A percentile compares a stretch with the other conserved stretches of the same genome.
phyloP scores from a whole-genome alignment of 179 eudicot genomes.

The Dionaea muscipula region DNA sequence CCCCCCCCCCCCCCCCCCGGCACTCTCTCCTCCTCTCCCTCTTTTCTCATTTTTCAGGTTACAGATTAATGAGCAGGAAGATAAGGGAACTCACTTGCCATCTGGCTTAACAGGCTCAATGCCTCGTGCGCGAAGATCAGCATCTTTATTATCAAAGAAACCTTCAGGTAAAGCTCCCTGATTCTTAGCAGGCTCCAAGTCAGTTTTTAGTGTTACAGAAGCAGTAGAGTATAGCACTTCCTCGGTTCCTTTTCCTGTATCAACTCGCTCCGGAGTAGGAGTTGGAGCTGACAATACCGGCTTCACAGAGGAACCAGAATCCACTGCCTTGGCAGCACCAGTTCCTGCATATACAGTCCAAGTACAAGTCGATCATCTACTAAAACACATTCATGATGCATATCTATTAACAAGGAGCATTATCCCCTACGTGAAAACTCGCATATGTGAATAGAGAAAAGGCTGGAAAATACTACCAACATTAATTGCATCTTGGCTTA shows the following conservation, averaged over 20 bases:
- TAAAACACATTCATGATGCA: background rate
- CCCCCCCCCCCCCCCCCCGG: no score
- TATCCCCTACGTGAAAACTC: no score
- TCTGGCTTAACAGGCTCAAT: slow-evolving; percentile 75
- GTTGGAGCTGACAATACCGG: slow-evolving; percentile 17
- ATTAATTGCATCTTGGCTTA: no score
- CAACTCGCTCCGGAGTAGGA: slow-evolving; percentile 20
- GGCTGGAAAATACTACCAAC: no score
- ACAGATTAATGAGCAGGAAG: background rate
- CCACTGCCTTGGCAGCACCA: slow-evolving; percentile 13
- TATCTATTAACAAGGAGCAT: background rate
- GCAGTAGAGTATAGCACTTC: slow-evolving; percentile 21
- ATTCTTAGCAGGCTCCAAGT: slow-evolving; percentile 18
- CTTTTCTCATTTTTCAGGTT: no score
- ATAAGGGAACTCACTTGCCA: slow-evolving; percentile 47
- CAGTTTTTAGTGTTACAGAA: slow-evolving; percentile 17
- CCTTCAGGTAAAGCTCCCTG: slow-evolving; percentile 69
- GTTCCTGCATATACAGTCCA: slow-evolving; percentile 22
- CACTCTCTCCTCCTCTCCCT: no score
- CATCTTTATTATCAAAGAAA: slow-evolving; percentile 84
- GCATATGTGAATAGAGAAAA: background rate
- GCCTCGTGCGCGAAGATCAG: slow-evolving; percentile 91
- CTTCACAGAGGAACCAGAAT: slow-evolving; percentile 18
- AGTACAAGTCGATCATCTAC: slow-evolving; percentile 6
- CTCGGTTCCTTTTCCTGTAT: slow-evolving; percentile 12